Percentiles rank a stretch among this genome's conserved stretches.
Evolutionary conservation across 805 yeast genomes (phyloP).

Genomic region (Starmerella asiatica): DNA sequence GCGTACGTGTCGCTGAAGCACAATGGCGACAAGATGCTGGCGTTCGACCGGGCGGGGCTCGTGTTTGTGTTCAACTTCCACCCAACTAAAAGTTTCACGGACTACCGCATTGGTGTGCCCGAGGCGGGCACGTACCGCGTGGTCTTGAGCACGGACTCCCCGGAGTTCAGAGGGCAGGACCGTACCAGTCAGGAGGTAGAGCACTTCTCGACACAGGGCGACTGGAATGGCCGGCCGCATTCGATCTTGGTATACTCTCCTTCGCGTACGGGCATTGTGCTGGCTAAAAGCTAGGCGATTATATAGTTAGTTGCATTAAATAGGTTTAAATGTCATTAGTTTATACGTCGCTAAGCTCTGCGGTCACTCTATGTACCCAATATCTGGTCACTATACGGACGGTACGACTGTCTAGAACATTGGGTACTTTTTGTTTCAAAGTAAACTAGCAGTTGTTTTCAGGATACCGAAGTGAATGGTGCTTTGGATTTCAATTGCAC

Average conservation of each 20-base stretch:
- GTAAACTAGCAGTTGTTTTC: too few species aligned
- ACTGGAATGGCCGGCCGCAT: slow-evolving; percentile 71
- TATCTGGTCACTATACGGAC: too few species aligned
- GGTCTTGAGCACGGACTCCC: slow-evolving; percentile 60
- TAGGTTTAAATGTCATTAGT: too few species aligned
- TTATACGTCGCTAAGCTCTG: too few species aligned
- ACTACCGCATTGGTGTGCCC: slow-evolving; percentile 85
- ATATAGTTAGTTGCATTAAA: too few species aligned
- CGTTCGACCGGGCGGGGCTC: slow-evolving; percentile 74
- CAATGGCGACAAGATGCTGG: slow-evolving; percentile 78
- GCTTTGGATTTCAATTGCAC: too few species aligned
- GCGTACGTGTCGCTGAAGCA: slow-evolving; percentile 82
- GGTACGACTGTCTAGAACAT: too few species aligned
- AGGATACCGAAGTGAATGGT: too few species aligned
- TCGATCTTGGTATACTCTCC: slow-evolving; percentile 71
- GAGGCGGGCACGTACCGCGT: slow-evolving; percentile 60
- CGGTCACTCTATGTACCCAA: too few species aligned
- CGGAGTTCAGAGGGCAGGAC: slow-evolving; percentile 66
- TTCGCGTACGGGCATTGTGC: slow-evolving; percentile 51
- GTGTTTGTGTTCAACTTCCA: slow-evolving; percentile 83
- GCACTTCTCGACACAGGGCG: slow-evolving; percentile 57
- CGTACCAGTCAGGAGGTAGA: slow-evolving; percentile 45
- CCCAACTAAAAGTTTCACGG: slow-evolving; percentile 68
- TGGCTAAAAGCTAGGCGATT: too few species aligned
- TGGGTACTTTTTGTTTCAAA: too few species aligned